Percentiles rank a stretch among this genome's conserved stretches.
These are phyloP conservation scores for Nephelium lappaceum DNA, from an alignment of 345 rosid genomes.

Conservation along the genomic window DNA sequence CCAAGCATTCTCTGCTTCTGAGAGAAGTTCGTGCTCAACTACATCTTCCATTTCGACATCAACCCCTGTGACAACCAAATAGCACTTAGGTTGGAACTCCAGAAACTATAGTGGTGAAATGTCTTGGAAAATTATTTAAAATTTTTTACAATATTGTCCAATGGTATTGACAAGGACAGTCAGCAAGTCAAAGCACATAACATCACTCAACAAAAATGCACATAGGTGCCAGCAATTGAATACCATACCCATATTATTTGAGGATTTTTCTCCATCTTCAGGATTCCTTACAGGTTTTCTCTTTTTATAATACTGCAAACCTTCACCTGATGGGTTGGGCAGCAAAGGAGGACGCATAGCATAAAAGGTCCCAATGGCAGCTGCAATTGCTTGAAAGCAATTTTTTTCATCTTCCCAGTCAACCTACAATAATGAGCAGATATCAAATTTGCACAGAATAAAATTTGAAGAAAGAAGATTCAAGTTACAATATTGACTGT, in stretches of 20 bases:
- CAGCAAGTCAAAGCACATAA: background rate
- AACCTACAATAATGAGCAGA: conserved; percentile 48
- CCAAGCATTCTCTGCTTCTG: conserved; percentile 91
- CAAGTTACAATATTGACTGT: background rate
- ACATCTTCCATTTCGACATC: conserved; percentile 42
- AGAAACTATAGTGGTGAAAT: background rate
- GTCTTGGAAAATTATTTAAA: background rate
- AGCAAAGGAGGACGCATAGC: conserved; percentile 89
- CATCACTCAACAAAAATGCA: conserved; percentile 4
- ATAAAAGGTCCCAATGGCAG: conserved; percentile 87
- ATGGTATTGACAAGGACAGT: background rate
- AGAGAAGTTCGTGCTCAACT: conserved; percentile 62
- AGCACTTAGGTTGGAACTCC: conserved; percentile 9
- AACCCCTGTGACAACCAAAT: conserved; percentile 39
- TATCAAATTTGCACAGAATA: conserved; percentile 12
- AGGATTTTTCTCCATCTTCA: conserved; percentile 30
- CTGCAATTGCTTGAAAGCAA: conserved; percentile 87
- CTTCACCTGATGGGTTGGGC: conserved; percentile 85
- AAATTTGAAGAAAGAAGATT: background rate
- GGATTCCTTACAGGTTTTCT: conserved; percentile 35
- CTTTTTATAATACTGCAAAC: conserved; percentile 62
- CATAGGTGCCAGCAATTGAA: background rate
- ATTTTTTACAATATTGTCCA: background rate
- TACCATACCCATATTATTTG: conserved; percentile 42
- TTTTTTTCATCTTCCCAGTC: conserved; percentile 86